Evolutionary conservation across 768 basidiomycete species (phyloP).

Genomic region (Obba rivulosa): DNA sequence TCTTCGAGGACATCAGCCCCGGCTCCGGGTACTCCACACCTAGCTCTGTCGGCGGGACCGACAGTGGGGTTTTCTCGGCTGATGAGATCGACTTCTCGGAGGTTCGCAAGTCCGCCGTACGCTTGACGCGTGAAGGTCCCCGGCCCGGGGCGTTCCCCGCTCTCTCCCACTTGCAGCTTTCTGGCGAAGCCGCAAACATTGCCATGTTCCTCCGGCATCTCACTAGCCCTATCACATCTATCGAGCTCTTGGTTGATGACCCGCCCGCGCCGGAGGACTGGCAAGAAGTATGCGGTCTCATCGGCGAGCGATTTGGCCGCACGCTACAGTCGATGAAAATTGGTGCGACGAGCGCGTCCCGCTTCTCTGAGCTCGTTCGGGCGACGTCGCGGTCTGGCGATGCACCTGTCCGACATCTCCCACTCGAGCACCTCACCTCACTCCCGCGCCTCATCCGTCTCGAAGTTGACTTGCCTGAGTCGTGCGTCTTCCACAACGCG

Average conservation of each 20-base stretch:
- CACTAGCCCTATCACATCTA: conserved; percentile 54
- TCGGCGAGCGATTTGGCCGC: conserved; percentile 57
- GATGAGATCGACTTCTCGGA: conserved; percentile 76
- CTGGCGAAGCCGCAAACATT: conserved; percentile 66
- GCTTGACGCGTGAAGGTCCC: conserved; percentile 55
- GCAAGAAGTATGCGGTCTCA: conserved; percentile 60
- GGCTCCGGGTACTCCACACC: conserved; percentile 70
- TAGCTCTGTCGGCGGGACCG: conserved; percentile 58
- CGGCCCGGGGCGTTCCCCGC: conserved; percentile 52
- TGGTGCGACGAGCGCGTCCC: conserved; percentile 61
- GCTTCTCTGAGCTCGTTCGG: conserved; percentile 77
- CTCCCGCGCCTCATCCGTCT: conserved; percentile 56
- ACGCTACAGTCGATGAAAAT: conserved; percentile 59
- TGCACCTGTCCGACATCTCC: conserved; percentile 52
- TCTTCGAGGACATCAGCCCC: conserved; percentile 64
- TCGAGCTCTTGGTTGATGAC: conserved; percentile 77
- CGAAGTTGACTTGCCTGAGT: conserved; percentile 77
- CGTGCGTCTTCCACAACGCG: conserved; percentile 53
- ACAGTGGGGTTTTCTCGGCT: conserved; percentile 74
- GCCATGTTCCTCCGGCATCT: conserved; percentile 69
- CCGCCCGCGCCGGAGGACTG: conserved; percentile 72
- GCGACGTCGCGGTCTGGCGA: conserved; percentile 63
- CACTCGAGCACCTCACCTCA: conserved; percentile 50
- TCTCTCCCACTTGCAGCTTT: conserved; percentile 58
- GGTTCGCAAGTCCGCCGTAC: conserved; percentile 63